Conservation (phyloP, 352 stramenopile genomes). For the Globisporangium viniferum region DNA sequence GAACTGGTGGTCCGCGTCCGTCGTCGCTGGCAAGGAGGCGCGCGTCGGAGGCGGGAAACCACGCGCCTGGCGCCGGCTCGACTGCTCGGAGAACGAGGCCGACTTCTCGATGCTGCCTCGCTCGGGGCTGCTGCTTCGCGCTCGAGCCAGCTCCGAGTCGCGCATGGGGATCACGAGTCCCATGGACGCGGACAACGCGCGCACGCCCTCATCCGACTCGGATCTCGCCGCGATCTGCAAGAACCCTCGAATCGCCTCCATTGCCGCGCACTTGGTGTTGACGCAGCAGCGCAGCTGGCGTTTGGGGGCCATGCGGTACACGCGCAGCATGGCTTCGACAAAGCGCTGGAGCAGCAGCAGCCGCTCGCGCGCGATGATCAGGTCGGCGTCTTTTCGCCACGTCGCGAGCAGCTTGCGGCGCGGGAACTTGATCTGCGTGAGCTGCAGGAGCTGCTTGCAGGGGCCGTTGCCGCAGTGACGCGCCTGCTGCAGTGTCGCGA, state of each 20-base stretch:
- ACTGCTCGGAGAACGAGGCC: neutral
- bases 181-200: neutral
- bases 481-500: slow-evolving; percentile 21
- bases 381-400: slow-evolving; percentile 23
- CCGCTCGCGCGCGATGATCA: slow-evolving; percentile 31
- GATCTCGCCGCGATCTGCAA: slow-evolving; percentile 32
- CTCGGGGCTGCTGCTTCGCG: neutral
- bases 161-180: neutral
- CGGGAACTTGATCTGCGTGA: slow-evolving; percentile 55
- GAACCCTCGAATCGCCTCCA: slow-evolving; percentile 46
- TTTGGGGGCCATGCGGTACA: slow-evolving; percentile 42
- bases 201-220: slow-evolving; percentile 18
- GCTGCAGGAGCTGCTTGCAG: slow-evolving; percentile 37
- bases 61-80: slow-evolving; percentile 2
- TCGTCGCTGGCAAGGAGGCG: slow-evolving; percentile 21
- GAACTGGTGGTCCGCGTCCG: slow-evolving; percentile 17
- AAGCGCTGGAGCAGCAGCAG: slow-evolving; percentile 46
- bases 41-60: slow-evolving; percentile 24
- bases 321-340: slow-evolving; percentile 41
- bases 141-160: neutral
- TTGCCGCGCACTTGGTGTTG: slow-evolving; percentile 42
- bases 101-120: neutral
- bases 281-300: slow-evolving; percentile 60
- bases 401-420: slow-evolving; percentile 30
- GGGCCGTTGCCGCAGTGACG: slow-evolving; percentile 37